Evolutionary conservation across 2,329 filamentous ascomycete species (phyloP).

Genomic region (Immersiporthe knoxdaviesiana): DNA sequence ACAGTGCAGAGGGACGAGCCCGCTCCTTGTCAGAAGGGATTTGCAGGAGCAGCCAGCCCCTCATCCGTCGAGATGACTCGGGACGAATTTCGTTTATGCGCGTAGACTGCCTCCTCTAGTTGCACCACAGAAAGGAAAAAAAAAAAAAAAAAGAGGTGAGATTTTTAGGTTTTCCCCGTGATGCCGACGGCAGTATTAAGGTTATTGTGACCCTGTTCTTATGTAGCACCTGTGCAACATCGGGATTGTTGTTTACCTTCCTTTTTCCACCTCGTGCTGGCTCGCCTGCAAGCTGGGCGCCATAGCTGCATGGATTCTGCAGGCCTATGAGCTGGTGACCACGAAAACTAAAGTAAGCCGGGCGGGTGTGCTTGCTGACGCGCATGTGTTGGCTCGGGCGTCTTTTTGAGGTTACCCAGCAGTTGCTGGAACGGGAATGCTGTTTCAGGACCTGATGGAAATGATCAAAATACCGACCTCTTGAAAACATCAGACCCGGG

Average conservation of each 20-base stretch:
- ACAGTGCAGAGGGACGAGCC: background rate
- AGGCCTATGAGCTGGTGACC: background rate
- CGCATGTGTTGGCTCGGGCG: background rate
- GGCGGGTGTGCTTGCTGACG: background rate
- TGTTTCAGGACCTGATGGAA: background rate
- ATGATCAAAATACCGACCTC: background rate
- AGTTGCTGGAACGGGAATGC: background rate
- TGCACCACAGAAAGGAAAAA: too few relatives aligned
- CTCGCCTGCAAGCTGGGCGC: background rate
- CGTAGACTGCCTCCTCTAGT: background rate
- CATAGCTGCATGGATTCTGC: background rate
- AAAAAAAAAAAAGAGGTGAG: background rate
- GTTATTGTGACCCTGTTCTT: background rate
- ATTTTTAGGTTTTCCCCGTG: background rate
- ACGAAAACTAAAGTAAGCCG: background rate
- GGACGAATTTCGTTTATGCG: background rate
- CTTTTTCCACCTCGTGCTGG: background rate
- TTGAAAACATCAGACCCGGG: background rate
- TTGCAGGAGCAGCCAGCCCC: background rate
- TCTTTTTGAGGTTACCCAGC: background rate
- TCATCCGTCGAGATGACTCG: background rate
- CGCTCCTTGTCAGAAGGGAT: background rate
- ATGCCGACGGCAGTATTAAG: background rate
- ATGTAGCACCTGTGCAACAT: constrained; percentile 1
- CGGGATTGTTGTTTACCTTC: background rate